phyloP scores from a whole-genome alignment of 139 green algal species.

The Chlamydomonas sphaeroides region DNA sequence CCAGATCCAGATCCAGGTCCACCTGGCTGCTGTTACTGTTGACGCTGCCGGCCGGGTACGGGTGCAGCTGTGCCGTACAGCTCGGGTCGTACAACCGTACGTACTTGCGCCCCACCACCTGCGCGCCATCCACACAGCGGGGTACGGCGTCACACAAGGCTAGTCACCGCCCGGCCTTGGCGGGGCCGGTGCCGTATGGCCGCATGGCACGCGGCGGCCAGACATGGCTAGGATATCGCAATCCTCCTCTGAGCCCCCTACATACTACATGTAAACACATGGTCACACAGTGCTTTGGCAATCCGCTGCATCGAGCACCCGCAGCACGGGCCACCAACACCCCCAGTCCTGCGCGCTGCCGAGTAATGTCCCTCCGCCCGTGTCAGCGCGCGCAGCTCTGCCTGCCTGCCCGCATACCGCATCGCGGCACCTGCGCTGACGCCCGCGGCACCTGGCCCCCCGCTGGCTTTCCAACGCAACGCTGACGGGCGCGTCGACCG shows the following conservation, averaged over 20 bases:
- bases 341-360: too few relatives aligned
- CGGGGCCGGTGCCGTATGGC: too few relatives aligned
- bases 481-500: not conserved
- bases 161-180: not conserved
- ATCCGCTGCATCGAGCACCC: too few relatives aligned
- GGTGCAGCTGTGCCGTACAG: conserved; percentile 64
- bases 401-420: not conserved
- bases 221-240: not conserved
- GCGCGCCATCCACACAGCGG: conserved; percentile 1
- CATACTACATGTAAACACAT: too few relatives aligned
- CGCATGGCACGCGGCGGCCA: too few relatives aligned
- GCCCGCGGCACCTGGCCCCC: too few relatives aligned
- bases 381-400: not conserved
- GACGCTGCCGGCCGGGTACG: conserved; percentile 64
- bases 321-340: too few relatives aligned
- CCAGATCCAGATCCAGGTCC: conserved; percentile 56
- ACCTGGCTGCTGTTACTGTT: conserved; percentile 69
- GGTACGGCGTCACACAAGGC: not conserved
- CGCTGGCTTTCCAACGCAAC: not conserved
- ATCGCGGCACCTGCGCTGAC: not conserved
- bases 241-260: not conserved
- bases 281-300: too few relatives aligned
- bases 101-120: conserved; percentile 93
- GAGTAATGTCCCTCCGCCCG: too few relatives aligned
- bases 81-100: conserved; percentile 85